A percentile compares a stretch with the other conserved stretches of the same genome.
Conservation (phyloP, 2,329 filamentous ascomycete species). For the Lecanosticta acicola region DNA sequence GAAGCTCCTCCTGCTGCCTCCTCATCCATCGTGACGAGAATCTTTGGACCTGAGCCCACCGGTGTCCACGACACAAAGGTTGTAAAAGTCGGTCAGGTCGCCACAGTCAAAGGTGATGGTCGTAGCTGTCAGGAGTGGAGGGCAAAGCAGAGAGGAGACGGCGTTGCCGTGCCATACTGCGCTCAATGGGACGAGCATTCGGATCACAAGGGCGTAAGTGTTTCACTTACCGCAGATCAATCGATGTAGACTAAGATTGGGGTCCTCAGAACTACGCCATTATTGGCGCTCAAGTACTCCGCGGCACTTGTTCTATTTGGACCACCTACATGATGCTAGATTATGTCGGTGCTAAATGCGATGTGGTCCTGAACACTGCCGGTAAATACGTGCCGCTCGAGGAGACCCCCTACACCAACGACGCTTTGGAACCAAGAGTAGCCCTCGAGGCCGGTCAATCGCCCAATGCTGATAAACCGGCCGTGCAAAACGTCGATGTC, state of each 20-base stretch:
- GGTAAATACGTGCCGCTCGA: not conserved
- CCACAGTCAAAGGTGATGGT: not conserved
- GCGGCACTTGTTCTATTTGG: not conserved
- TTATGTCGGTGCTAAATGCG: not conserved
- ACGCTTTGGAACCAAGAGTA: no score
- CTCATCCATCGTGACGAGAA: not conserved
- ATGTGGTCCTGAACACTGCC: not conserved
- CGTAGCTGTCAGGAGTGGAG: not conserved
- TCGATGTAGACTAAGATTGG: not conserved
- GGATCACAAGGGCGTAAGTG: not conserved
- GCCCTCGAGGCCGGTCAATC: no score
- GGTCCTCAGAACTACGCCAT: not conserved
- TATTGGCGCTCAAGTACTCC: not conserved
- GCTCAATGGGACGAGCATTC: not conserved
- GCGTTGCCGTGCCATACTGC: not conserved
- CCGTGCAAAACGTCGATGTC: not conserved
- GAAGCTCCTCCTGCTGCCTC: not conserved
- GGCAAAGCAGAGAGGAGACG: not conserved
- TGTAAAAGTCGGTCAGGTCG: not conserved
- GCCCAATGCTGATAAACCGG: not conserved
- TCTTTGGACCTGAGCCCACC: not conserved
- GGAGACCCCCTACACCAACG: no score
- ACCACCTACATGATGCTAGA: not conserved
- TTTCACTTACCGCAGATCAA: no score
- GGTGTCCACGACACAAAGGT: not conserved